A percentile compares a stretch with the other conserved stretches of the same genome.
phyloP scores from a whole-genome alignment of 257 asterid genomes.

The Solanum chaucha region DNA sequence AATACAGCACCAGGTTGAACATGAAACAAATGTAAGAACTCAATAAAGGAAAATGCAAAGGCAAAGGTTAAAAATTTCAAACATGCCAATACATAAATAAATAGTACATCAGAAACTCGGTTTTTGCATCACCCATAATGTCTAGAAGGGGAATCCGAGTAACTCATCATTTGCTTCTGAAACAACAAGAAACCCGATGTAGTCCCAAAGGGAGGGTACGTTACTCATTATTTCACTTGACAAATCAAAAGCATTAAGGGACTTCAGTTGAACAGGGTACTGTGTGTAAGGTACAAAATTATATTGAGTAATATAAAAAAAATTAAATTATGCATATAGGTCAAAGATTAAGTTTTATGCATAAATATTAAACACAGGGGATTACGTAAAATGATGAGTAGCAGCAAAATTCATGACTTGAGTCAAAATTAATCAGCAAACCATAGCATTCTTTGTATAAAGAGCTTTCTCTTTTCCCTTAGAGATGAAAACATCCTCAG shows the following conservation, averaged over 20 bases:
- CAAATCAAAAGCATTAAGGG: not conserved
- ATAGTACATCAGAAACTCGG: conserved; percentile 75
- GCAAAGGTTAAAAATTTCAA: no score
- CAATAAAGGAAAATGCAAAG: no score
- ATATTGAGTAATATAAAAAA: not conserved
- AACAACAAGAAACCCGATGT: no score
- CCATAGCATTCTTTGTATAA: conserved; percentile 47
- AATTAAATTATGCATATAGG: not conserved
- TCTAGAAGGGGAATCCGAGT: conserved; percentile 99
- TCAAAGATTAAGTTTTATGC: not conserved
- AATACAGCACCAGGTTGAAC: no score
- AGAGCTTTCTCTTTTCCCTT: conserved; percentile 92
- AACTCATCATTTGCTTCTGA: conserved; percentile 6
- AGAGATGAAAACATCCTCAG: conserved; percentile 77
- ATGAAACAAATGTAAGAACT: no score
- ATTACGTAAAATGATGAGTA: not conserved
- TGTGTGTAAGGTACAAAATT: not conserved
- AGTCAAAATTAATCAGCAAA: not conserved
- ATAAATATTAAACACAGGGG: not conserved
- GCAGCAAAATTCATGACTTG: not conserved
- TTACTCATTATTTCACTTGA: not conserved
- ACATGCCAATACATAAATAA: no score
- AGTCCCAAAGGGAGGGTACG: no score
- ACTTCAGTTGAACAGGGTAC: not conserved
- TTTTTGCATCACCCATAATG: conserved; percentile 64